phyloP scores from a whole-genome alignment of 2,329 filamentous ascomycete genomes.

The Amphichorda felina region DNA sequence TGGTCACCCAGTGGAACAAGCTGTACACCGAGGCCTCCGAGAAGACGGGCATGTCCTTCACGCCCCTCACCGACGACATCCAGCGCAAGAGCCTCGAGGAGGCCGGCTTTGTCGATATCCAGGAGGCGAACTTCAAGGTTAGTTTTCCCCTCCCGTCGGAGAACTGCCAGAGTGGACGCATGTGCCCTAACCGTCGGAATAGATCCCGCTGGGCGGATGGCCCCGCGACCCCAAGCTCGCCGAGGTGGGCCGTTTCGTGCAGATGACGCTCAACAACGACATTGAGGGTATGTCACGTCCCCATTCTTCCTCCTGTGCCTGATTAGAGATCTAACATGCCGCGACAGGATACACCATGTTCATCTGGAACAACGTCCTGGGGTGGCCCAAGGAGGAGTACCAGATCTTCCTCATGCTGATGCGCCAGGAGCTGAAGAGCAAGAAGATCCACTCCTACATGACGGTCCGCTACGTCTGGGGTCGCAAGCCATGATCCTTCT shows the following conservation, averaged over 20 bases:
- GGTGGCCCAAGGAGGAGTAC: constrained; percentile 12
- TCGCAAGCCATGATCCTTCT: constrained; percentile 11
- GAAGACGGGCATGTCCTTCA: constrained; percentile 14
- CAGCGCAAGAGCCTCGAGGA: constrained; percentile 8
- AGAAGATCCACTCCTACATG: constrained; percentile 12
- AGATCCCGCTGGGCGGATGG: constrained; percentile 29
- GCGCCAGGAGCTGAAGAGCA: constrained; percentile 12
- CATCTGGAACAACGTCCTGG: constrained; percentile 12
- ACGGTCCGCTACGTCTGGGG: constrained; percentile 11
- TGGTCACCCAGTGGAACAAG: constrained; percentile 5
- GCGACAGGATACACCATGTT: constrained; percentile 14
- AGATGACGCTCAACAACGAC: constrained; percentile 17
- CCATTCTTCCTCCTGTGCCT: constrained; percentile 11
- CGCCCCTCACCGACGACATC: constrained; percentile 7
- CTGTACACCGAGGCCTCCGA: constrained; percentile 13
- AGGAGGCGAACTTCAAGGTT: constrained; percentile 5
- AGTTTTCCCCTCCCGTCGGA: not conserved
- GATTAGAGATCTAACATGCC: too few species aligned
- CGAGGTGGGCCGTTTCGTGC: constrained; percentile 19
- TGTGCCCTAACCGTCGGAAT: constrained; percentile 26
- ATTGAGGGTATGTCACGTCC: too few species aligned
- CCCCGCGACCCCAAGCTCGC: constrained; percentile 26
- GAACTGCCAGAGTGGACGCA: constrained; percentile 29
- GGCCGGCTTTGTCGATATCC: constrained; percentile 6
- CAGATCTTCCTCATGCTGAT: constrained; percentile 18